These are phyloP conservation scores for Mortierella sp. DNA, from an alignment of 371 early-diverging fungal genomes.

Conservation along the genomic window DNA sequence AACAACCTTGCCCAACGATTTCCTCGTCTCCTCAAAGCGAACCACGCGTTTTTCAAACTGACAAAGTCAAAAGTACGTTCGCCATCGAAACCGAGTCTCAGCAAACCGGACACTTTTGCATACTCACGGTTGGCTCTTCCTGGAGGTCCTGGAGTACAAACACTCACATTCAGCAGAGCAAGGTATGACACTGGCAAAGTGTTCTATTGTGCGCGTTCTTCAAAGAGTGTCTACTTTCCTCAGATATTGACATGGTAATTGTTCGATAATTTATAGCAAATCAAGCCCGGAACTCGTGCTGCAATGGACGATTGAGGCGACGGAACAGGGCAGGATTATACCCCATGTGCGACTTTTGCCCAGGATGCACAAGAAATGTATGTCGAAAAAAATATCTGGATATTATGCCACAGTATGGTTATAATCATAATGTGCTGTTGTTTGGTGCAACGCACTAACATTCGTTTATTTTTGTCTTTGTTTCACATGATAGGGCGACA, in stretches of 20 bases:
- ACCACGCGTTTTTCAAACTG: constrained; percentile 11
- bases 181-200: not conserved
- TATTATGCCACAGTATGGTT: not conserved
- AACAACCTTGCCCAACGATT: constrained; percentile 26
- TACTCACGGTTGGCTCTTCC: constrained; percentile 5
- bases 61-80: not conserved
- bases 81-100: not conserved
- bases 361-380: constrained; percentile 48
- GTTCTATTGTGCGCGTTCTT: not conserved
- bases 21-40: constrained; percentile 35
- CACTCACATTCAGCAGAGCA: constrained; percentile 30
- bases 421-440: not conserved
- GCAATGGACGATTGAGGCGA: constrained; percentile 43
- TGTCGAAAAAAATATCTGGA: not conserved
- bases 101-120: not conserved
- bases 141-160: constrained; percentile 41
- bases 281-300: constrained; percentile 45
- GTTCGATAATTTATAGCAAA: constrained; percentile 13
- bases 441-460: not conserved
- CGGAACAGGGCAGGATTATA: constrained; percentile 31
- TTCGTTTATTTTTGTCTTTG: not conserved
- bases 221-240: not conserved
- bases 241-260: not conserved
- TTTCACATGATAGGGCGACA: constrained; percentile 36
- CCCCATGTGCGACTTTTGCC: constrained; percentile 40